Evolutionary conservation across 2,329 filamentous ascomycete genomes (phyloP), one percentile per base, ranked within the genome.

Genomic region (Sphaerulina musiva): DNA sequence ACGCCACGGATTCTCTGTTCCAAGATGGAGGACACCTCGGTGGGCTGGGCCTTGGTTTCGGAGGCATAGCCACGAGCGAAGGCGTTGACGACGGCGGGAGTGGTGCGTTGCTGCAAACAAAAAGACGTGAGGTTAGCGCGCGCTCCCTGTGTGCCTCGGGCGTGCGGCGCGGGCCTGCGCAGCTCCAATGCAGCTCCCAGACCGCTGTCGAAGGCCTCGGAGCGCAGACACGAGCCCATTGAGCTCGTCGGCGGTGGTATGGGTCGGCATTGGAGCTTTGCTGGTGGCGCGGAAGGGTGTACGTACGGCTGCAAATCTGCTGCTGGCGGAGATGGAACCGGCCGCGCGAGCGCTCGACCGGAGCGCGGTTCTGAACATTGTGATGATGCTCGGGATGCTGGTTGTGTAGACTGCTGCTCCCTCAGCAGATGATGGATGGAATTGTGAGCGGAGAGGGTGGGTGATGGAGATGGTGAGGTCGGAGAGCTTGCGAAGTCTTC

Each of bases 1-100:
- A 97, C 89, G 82, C 93, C 93, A 74, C 93, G 89, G 73, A 98
- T 98, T 78, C 91, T 85, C 84, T 97, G 92, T 82, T 97, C 93
- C 74, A 98, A 88, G 77, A 98, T 97, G 69, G 92, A 96, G 68
- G 93, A 97, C 70, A 97, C 92, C 82, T 98, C 93, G 71, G 92
- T 98, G 69, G 93, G 93, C 59, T 90, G 78, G 70, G 93, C 90
- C 84, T 97, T 97, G 68, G 89, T 87, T 72, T 95, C 91, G 77
- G 85, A 79, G 74, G 89, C 92, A 79, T 95, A 97, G 77, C 82
- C 83, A 78, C 93, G 89, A 75, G 84, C 76, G 63, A 66, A 56
- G 70, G 82, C 79, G 80, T 83, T 86, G 80, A 85, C 78, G 75
- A 82, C 80, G 74, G 83, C 85, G 74, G 90, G 88, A 79, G 84